Evolutionary conservation across 2,329 filamentous ascomycete species (phyloP).

Genomic region (Colletotrichum lini): DNA sequence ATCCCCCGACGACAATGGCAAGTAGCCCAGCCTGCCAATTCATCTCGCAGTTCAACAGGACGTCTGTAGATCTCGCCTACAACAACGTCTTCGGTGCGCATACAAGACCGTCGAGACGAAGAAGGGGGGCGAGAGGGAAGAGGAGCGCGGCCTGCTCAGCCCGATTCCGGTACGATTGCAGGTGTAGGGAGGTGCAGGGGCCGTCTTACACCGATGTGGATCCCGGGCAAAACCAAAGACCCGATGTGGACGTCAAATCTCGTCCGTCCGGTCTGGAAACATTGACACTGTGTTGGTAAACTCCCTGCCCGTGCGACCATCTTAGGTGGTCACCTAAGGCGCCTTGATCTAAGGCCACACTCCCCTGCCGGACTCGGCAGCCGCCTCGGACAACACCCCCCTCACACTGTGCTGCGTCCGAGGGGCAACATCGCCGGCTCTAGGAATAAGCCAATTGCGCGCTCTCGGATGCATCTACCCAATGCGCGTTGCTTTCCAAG

Average conservation of each 20-base stretch:
- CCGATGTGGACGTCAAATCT: neutral
- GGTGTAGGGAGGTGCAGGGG: constrained; percentile 5
- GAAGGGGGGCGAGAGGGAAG: neutral
- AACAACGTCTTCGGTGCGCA: neutral
- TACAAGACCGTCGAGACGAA: neutral
- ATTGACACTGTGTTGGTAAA: neutral
- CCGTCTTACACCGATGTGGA: constrained; percentile 32
- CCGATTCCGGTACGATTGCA: neutral
- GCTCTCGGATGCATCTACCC: neutral
- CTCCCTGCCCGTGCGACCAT: no score
- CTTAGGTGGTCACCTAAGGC: no score
- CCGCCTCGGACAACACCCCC: neutral
- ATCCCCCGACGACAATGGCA: neutral
- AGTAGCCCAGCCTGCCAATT: neutral
- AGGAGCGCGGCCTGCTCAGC: no score
- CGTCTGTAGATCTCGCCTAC: no score
- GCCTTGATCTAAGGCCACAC: no score
- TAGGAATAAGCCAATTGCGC: neutral
- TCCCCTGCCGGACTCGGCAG: no score
- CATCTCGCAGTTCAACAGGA: neutral
- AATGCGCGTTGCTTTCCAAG: neutral
- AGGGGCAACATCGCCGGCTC: neutral
- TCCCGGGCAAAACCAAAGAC: constrained; percentile 3
- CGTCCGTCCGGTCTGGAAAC: neutral
- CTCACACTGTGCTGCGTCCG: constrained; percentile 14